Evolutionary conservation across 345 rosid genomes (phyloP), one percentile per base, ranked within the genome.

Genomic region (Sisymbrium altissimum): DNA sequence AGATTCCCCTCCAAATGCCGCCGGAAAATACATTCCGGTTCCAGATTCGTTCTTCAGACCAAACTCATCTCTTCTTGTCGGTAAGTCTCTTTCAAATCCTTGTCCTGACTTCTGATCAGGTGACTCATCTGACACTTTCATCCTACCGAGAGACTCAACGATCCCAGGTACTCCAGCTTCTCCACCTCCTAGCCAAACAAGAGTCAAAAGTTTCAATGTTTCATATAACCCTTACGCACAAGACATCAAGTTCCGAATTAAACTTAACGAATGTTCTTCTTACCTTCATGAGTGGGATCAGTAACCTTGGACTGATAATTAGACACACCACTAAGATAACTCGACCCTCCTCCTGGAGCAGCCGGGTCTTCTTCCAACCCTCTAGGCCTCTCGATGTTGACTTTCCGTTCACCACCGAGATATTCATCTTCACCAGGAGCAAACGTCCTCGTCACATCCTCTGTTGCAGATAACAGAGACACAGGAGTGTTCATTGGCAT

Each of bases 291-390:
- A 0, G 80, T 76, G 8, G 90, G 86, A 74, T 83, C 95, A 0
- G 80, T 41, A 68, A 75, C 87, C 66, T 91, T 88, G 19, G 88
- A 64, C 75, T 85, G 84, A 72, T 85, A 85, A 75, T 87, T 91
- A 4, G 91, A 69, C 29, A 83, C 80, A 57, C 23, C 39, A 55
- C 44, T 30, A 21, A 38, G 38, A 67, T 71, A 56, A 29, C 39
- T 74, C 13, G 58, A 64, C 14, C 40, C 38, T 48, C 70, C 74
- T 27, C 82, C 77, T 0, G 84, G 91, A 45, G 82, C 86, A 45
- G 68, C 83, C 3, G 86, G 81, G 66, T 89, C 97, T 67, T 88
- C 88, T 69, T 83, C 84, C 80, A 84, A 64, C 29, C 81, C 77
- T 48, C 18, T 66, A 5, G 87, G 82, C 18, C 64, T 61, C n/a